Base-by-base conservation (phyloP, 441 rosid species). In the Macaranga tanarius region DNA sequence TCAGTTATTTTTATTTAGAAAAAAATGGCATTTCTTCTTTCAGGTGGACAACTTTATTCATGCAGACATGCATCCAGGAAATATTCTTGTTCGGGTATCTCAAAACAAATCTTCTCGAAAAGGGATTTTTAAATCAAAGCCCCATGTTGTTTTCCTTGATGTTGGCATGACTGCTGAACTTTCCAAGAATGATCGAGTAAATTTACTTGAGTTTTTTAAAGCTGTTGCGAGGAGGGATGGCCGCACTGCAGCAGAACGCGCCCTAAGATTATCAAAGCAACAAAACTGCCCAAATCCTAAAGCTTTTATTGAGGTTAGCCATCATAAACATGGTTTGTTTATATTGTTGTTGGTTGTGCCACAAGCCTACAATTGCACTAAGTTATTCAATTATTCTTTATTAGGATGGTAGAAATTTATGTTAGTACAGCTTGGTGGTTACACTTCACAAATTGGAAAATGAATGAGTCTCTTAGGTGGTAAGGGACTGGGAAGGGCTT, bases 11-110 rank as follows among this genome's bases (percentile, higher is more conserved):
- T 57, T 64, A 56, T 20, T 51, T 54, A 15, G 76, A 40, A 26
- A 70, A 65, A 61, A n/a, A 22, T 13, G 62, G 20, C 62, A 17
- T 59, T 81, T 73, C 34, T 69, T 78, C 19, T 79, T 83, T 77
- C 92, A 96, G 98, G 99, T 92, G 80, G 99, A 96, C 84, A 96
- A 96, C 86, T 96, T 96, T 83, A 94, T 94, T 74, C 99, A 96
- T 75, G 99, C 99, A 75, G 99, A 96, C 79, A 96, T 96, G 99
- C 99, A 96, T 87, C 99, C 99, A 69, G 99, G 99, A 64, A 96
- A 96, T 74, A 94, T 96, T 78, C 95, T 94, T 69, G 99, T 96
- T 67, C 91, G 99, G 76, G 83, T 88, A 81, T 25, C 89, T 69
- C 83, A 82, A 57, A 86, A 72, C 81, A 87, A 86, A 74, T 80